These are phyloP conservation scores for Macrolepiota dolichaula DNA, from an alignment of 768 basidiomycete genomes.

Conservation along the genomic window DNA sequence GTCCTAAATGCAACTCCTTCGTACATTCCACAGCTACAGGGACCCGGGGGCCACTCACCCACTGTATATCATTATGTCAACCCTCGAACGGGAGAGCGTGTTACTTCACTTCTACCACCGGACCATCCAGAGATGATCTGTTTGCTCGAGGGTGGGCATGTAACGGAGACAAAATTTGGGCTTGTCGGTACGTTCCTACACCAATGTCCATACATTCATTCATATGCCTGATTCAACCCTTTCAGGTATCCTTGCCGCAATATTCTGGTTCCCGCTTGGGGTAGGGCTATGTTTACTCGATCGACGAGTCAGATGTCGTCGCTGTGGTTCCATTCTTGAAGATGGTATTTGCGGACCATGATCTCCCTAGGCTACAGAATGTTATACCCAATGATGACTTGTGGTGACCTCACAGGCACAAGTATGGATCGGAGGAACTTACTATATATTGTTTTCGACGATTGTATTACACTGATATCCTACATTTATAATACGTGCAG, in stretches of 20 bases:
- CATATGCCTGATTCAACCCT: conserved; percentile 7
- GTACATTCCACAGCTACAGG: conserved; percentile 21
- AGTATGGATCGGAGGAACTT: neutral
- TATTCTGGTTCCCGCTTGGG: conserved; percentile 86
- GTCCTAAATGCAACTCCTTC: conserved; percentile 19
- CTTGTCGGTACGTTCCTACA: conserved; percentile 52
- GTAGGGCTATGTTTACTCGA: conserved; percentile 78
- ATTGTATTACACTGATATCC: neutral
- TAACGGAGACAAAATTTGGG: conserved; percentile 61
- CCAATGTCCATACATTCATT: neutral
- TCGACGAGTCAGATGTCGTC: conserved; percentile 59
- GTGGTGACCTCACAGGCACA: neutral
- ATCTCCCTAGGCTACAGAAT: neutral
- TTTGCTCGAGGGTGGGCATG: conserved; percentile 72
- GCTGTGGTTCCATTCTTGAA: conserved; percentile 42
- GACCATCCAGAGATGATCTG: conserved; percentile 84
- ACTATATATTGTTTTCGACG: neutral
- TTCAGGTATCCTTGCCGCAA: conserved; percentile 72
- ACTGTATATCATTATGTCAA: conserved; percentile 69
- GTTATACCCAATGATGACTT: neutral
- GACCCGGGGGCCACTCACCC: conserved; percentile 33
- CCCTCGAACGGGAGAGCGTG: conserved; percentile 51
- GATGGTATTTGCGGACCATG: conserved; percentile 39
- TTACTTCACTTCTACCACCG: conserved; percentile 68
- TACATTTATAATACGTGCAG: neutral